These are phyloP conservation scores for Anisodus acutangulus DNA, from an alignment of 257 asterid species.

Conservation along the genomic window DNA sequence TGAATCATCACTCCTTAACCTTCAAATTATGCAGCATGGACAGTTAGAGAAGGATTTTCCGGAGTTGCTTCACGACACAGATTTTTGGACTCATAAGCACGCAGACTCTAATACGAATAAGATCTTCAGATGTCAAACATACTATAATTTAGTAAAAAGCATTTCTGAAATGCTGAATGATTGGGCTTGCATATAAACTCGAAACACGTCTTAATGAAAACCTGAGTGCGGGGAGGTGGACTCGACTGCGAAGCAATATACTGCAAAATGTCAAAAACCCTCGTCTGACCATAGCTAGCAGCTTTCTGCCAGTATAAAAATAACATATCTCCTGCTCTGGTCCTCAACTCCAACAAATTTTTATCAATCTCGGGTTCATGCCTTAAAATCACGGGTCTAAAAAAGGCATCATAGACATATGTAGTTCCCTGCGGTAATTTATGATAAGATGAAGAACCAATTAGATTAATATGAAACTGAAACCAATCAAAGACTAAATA, in stretches of 20 bases:
- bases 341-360: slow-evolving; percentile 70
- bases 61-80: neutral
- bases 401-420: slow-evolving; percentile 87
- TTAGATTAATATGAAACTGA: slow-evolving; percentile 1
- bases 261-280: slow-evolving; percentile 78
- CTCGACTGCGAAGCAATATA: slow-evolving; percentile 82
- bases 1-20: neutral
- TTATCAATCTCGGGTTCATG: slow-evolving; percentile 95
- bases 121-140: neutral
- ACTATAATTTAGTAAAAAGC: neutral
- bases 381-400: slow-evolving; percentile 77
- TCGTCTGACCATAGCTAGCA: slow-evolving; percentile 75
- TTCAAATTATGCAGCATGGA: neutral
- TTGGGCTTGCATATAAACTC: neutral
- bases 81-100: neutral
- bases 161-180: neutral
- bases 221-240: slow-evolving; percentile 69
- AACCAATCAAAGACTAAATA: slow-evolving; percentile 22
- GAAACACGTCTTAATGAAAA: slow-evolving; percentile 32
- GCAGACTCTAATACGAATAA: neutral
- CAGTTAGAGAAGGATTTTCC: neutral
- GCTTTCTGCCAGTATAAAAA: slow-evolving; percentile 64
- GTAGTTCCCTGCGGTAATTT: slow-evolving; percentile 78
- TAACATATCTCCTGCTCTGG: slow-evolving; percentile 82
- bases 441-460: slow-evolving; percentile 31